phyloP scores from a whole-genome alignment of 2,329 filamentous ascomycete species.

The Phyllosticta capitalensis region DNA sequence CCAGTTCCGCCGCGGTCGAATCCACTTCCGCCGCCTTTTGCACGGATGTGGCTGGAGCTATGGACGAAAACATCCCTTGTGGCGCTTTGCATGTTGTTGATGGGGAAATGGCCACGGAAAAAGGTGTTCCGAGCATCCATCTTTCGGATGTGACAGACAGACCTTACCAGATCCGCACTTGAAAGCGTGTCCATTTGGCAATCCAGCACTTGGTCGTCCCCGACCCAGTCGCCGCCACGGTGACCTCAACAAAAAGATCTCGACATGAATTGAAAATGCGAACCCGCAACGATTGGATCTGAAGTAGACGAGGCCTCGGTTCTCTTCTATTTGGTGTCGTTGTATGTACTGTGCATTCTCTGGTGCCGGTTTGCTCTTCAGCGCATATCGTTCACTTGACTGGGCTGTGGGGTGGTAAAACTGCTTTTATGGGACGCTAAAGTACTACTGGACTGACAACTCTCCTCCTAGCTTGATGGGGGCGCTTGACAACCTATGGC shows the following conservation, averaged over 20 bases:
- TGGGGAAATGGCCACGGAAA: background rate
- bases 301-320: background rate
- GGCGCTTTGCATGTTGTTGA: background rate
- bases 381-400: background rate
- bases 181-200: background rate
- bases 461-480: background rate
- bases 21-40: background rate
- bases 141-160: background rate
- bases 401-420: background rate
- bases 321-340: background rate
- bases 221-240: background rate
- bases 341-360: background rate
- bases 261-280: background rate
- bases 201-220: background rate
- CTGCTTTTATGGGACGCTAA: background rate
- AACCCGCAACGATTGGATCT: background rate
- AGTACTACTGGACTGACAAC: background rate
- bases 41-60: background rate
- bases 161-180: background rate
- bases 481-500: background rate
- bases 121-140: background rate
- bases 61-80: background rate
- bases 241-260: background rate
- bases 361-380: background rate
- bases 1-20: background rate